Evolutionary conservation across 345 rosid genomes (phyloP).

Genomic region (Bruguiera sexangula): DNA sequence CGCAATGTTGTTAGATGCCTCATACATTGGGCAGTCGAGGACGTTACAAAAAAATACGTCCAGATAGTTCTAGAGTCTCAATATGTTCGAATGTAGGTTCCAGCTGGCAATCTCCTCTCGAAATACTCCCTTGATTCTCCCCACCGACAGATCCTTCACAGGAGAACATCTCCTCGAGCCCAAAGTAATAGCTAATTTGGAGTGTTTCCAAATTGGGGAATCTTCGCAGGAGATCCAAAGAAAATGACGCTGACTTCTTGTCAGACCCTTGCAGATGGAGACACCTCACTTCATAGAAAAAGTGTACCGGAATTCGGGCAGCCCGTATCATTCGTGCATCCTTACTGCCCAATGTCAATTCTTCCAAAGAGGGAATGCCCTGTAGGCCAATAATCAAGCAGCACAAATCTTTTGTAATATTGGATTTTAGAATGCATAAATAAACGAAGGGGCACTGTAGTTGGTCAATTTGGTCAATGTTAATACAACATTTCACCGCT

Average conservation of each 20-base stretch:
- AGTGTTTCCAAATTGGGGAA: conserved; percentile 17
- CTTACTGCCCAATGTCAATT: not conserved
- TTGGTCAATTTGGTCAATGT: no score
- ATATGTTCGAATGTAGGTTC: not conserved
- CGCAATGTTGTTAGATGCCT: conserved; percentile 10
- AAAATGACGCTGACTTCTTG: not conserved
- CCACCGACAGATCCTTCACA: not conserved
- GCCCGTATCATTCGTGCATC: no score
- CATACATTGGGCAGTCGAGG: conserved; percentile 15
- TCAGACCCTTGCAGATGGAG: not conserved
- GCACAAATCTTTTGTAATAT: no score
- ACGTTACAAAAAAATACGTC: not conserved
- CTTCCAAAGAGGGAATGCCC: not conserved
- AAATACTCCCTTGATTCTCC: not conserved
- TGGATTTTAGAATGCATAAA: no score
- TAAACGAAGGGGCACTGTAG: not conserved
- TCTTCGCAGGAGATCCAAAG: not conserved
- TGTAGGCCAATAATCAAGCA: no score
- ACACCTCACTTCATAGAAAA: not conserved
- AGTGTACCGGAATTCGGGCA: no score
- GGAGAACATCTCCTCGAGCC: not conserved
- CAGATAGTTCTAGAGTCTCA: conserved; percentile 9
- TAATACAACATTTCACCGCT: no score
- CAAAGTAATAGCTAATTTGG: fast-evolving
- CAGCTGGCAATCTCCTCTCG: not conserved